Conservation (phyloP, 75 land plant genomes). For the Pinus albicaulis region DNA sequence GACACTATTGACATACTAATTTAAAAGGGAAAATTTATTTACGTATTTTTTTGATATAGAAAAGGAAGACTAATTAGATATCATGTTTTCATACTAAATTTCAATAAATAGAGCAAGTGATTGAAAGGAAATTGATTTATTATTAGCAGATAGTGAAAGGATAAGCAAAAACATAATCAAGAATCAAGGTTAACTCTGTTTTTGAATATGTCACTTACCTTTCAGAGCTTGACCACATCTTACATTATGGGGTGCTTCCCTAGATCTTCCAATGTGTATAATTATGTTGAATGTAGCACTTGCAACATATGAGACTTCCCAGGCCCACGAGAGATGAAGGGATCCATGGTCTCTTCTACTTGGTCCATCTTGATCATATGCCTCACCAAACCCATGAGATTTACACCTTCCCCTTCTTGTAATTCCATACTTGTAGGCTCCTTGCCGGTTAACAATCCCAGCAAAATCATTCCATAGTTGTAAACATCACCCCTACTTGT, state of each 20-base stretch:
- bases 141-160: background rate
- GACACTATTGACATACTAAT: too few relatives aligned
- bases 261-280: conserved; percentile 56
- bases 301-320: conserved; percentile 45
- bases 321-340: conserved; percentile 19
- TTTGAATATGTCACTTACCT: conserved; percentile 23
- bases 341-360: conserved; percentile 42
- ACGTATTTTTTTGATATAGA: too few relatives aligned
- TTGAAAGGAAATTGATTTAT: background rate
- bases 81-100: too few relatives aligned
- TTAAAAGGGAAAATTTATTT: too few relatives aligned
- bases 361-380: conserved; percentile 35
- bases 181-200: background rate
- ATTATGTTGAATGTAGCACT: conserved; percentile 27
- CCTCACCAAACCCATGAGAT: conserved; percentile 67
- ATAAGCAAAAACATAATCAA: background rate
- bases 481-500: conserved; percentile 66
- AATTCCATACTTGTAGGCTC: conserved; percentile 67
- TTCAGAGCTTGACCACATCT: conserved; percentile 39
- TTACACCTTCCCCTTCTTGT: conserved; percentile 55
- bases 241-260: conserved; percentile 56
- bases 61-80: too few relatives aligned
- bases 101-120: background rate
- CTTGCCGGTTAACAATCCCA: conserved; percentile 59
- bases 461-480: conserved; percentile 64